These are phyloP conservation scores for Pseudotulostoma volvatum DNA, from an alignment of 495 filamentous ascomycete species.

Conservation along the genomic window DNA sequence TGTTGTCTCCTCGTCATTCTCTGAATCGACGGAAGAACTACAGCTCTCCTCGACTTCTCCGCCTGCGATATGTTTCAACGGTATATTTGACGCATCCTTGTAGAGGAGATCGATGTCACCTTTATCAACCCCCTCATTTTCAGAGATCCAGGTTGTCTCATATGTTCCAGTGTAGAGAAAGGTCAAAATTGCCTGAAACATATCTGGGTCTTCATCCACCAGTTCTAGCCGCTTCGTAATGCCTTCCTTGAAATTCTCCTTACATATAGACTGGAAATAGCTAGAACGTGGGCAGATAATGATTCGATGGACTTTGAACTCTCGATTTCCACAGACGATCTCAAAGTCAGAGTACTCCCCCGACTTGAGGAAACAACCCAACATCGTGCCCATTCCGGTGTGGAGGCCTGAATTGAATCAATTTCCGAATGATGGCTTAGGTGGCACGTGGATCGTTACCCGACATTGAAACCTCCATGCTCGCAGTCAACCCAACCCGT, in stretches of 20 bases:
- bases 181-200: constrained; percentile 5
- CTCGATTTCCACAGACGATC: constrained; percentile 1
- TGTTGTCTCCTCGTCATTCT: constrained; percentile 4
- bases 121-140: not conserved
- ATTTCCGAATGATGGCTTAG: too few relatives aligned
- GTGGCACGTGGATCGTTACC: too few relatives aligned
- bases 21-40: constrained; percentile 2
- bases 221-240: constrained; percentile 3
- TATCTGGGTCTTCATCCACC: constrained; percentile 4
- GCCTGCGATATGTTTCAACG: too few relatives aligned
- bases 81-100: too few relatives aligned
- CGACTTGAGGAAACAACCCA: constrained; percentile 4
- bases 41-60: constrained; percentile 1
- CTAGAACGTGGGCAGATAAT: constrained; percentile 5
- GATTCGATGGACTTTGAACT: constrained; percentile 4
- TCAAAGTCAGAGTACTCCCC: constrained; percentile 5
- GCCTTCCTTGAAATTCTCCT: constrained; percentile 6
- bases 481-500: too few relatives aligned
- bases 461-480: too few relatives aligned
- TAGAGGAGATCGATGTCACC: too few relatives aligned
- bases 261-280: constrained; percentile 4
- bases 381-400: too few relatives aligned
- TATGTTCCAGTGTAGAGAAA: constrained; percentile 5
- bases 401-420: too few relatives aligned
- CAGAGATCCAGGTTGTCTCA: constrained; percentile 3